These are phyloP conservation scores for Rhodomyrtus tomentosa DNA, from an alignment of 345 rosid genomes.

Conservation along the genomic window DNA sequence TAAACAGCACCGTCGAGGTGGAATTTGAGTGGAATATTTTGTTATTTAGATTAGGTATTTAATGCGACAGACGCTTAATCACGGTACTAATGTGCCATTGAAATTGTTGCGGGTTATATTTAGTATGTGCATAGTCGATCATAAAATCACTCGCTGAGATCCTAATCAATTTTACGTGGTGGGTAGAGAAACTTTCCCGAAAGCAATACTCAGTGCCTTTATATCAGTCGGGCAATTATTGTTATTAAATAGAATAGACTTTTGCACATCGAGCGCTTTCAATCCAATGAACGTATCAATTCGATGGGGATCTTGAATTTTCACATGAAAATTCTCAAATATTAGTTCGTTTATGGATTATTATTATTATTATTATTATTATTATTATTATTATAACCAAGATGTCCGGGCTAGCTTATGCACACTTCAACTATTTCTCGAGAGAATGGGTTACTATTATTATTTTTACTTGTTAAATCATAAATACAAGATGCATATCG, in stretches of 20 bases:
- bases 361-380: too few species aligned
- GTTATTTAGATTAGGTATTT: not conserved
- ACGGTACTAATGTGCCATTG: accelerated
- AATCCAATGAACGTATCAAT: not conserved
- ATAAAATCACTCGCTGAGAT: not conserved
- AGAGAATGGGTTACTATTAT: too few species aligned
- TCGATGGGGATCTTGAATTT: not conserved
- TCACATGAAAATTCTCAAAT: not conserved
- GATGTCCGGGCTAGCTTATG: too few species aligned
- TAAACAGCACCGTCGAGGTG: not conserved
- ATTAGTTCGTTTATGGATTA: not conserved
- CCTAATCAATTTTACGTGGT: not conserved
- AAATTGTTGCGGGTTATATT: not conserved
- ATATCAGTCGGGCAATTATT: not conserved
- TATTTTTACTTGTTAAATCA: not conserved
- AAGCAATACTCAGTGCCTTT: not conserved
- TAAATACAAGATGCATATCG: not conserved
- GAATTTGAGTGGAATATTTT: not conserved
- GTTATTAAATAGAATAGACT: not conserved
- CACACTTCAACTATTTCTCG: too few species aligned
- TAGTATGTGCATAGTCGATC: not conserved
- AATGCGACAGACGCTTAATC: not conserved
- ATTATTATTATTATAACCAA: too few species aligned
- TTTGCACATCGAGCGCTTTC: not conserved
- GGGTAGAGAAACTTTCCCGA: accelerated